Percentiles rank a stretch among this genome's conserved stretches.
Conservation (phyloP, 2,329 filamentous ascomycete genomes). For the Alternaria conjuncta region DNA sequence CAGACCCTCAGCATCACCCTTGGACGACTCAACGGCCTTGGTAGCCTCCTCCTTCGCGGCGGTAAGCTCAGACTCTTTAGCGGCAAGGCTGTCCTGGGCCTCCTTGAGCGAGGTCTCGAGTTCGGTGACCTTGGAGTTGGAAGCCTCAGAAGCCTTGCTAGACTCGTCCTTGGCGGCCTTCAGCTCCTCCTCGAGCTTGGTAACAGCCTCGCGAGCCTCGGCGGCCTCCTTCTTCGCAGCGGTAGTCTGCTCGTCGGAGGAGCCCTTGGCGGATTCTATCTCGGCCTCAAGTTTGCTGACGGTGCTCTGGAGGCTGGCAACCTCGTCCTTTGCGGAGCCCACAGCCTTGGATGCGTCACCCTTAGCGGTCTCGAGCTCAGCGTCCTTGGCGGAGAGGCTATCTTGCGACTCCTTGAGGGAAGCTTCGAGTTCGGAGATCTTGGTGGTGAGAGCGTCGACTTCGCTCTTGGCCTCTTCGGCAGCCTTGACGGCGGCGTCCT, state of each 20-base stretch:
- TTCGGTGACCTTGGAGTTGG: conserved; percentile 31
- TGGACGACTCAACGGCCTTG: conserved; percentile 26
- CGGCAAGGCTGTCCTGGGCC: conserved; percentile 21
- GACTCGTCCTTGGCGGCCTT: conserved; percentile 21
- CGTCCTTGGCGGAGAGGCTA: conserved; percentile 27
- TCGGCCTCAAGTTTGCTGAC: conserved; percentile 35
- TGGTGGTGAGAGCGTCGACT: conserved; percentile 27
- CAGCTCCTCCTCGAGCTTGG: conserved; percentile 23
- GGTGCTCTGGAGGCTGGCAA: conserved; percentile 28
- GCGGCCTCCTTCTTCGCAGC: conserved; percentile 21
- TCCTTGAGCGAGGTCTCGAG: conserved; percentile 29
- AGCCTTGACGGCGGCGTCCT: conserved; percentile 30
- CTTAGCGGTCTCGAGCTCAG: conserved; percentile 25
- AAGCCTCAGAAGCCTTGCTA: conserved; percentile 26
- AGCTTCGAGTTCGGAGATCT: conserved; percentile 36
- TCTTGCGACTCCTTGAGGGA: conserved; percentile 33
- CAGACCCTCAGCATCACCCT: conserved; percentile 21
- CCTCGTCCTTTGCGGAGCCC: conserved; percentile 31
- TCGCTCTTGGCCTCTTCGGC: conserved; percentile 33
- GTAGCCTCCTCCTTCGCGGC: conserved; percentile 24
- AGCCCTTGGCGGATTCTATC: conserved; percentile 22
- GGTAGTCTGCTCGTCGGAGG: conserved; percentile 19
- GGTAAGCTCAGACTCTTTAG: conserved; percentile 33
- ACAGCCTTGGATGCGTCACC: conserved; percentile 22
- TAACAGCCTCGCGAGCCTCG: conserved; percentile 15